These are phyloP conservation scores for Circinella umbellata DNA, from an alignment of 371 early-diverging fungal species.

Conservation along the genomic window DNA sequence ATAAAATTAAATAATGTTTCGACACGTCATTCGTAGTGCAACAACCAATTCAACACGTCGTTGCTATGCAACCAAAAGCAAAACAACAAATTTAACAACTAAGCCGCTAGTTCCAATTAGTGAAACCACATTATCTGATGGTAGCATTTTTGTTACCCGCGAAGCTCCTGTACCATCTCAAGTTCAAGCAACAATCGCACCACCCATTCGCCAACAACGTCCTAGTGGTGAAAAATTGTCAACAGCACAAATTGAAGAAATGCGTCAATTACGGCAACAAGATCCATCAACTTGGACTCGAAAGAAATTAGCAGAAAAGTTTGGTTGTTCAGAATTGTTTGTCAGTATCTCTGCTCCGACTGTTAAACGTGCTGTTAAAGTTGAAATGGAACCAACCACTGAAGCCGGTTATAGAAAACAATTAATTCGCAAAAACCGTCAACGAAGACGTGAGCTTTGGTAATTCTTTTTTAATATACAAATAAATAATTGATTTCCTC, in stretches of 20 bases:
- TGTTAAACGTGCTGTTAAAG: conserved; percentile 6
- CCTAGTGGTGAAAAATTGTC: conserved; percentile 22
- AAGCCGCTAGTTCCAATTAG: conserved; percentile 44
- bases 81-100: conserved; percentile 45
- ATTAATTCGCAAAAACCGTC: conserved; percentile 44
- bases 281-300: conserved; percentile 56
- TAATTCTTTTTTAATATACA: conserved; percentile 15
- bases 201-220: conserved; percentile 25
- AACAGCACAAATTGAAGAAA: conserved; percentile 39
- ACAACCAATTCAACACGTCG: conserved; percentile 20
- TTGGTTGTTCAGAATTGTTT: conserved; percentile 50
- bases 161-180: conserved; percentile 34
- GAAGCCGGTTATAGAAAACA: conserved; percentile 43
- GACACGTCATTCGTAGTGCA: conserved; percentile 22
- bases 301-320: conserved; percentile 51
- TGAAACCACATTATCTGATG: conserved; percentile 38
- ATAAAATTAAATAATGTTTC: conserved; percentile 8
- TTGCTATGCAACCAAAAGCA: conserved; percentile 52
- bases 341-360: conserved; percentile 43
- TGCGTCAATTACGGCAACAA: conserved; percentile 45
- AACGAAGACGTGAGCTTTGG: conserved; percentile 51
- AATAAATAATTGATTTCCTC: no score
- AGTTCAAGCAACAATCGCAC: conserved; percentile 32
- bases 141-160: conserved; percentile 43
- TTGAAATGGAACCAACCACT: conserved; percentile 9